phyloP scores from a whole-genome alignment of 2,329 filamentous ascomycete genomes.

The Chrysoporthe puriensis region DNA sequence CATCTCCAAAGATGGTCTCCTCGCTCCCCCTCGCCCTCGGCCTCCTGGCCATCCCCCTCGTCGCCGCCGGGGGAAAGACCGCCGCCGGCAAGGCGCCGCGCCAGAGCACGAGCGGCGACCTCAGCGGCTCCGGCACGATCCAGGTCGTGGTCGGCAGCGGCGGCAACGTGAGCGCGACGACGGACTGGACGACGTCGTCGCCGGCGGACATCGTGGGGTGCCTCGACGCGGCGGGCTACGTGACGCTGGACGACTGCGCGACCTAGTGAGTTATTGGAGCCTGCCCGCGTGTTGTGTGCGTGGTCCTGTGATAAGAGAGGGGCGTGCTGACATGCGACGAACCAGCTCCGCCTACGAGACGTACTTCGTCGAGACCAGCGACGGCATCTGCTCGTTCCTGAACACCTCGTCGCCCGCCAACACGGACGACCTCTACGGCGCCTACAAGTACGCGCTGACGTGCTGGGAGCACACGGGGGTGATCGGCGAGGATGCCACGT shows the following conservation, averaged over 20 bases:
- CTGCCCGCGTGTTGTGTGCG: too few species aligned
- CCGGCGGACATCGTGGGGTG: constrained; percentile 19
- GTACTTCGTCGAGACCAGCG: constrained; percentile 8
- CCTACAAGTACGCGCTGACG: constrained; percentile 13
- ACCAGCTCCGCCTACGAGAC: background rate
- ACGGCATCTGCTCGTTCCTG: constrained; percentile 23
- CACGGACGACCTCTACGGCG: constrained; percentile 20
- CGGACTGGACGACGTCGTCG: constrained; percentile 9
- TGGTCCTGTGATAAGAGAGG: background rate
- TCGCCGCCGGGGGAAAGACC: background rate
- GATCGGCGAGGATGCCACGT: constrained; percentile 1
- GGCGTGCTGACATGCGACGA: background rate
- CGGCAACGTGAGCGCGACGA: constrained; percentile 13
- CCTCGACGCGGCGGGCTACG: constrained; percentile 18
- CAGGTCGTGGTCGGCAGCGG: constrained; percentile 20
- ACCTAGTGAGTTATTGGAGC: constrained; percentile 7
- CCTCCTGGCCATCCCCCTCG: constrained; percentile 5
- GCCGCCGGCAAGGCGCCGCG: background rate
- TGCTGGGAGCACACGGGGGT: constrained; percentile 20
- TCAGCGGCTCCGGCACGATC: constrained; percentile 17
- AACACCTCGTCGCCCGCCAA: constrained; percentile 20
- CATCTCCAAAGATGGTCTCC: constrained; percentile 13
- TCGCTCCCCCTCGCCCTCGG: constrained; percentile 1
- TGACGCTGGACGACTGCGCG: constrained; percentile 24
- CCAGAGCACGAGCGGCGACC: constrained; percentile 1